Percentiles rank a stretch among this genome's conserved stretches.
Conservation (phyloP, 345 rosid genomes). For the Ailanthus altissimus region DNA sequence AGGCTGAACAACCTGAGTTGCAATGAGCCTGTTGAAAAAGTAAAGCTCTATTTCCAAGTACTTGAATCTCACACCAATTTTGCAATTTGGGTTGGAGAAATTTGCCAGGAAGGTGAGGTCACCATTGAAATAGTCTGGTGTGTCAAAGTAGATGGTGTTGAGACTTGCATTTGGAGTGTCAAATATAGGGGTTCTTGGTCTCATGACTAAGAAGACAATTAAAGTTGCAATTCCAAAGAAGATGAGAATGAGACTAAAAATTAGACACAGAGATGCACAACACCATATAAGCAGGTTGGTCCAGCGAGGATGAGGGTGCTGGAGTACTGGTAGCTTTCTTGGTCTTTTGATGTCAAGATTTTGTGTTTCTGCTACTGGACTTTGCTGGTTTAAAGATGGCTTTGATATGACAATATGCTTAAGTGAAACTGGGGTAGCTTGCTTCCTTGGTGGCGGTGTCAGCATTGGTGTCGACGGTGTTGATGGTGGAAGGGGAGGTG, state of each 20-base stretch:
- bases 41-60: slow-evolving; percentile 57
- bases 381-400: slow-evolving; percentile 32
- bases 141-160: slow-evolving; percentile 71
- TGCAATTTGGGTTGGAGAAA: slow-evolving; percentile 78
- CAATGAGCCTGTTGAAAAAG: slow-evolving; percentile 58
- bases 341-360: slow-evolving; percentile 19
- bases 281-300: slow-evolving; percentile 77
- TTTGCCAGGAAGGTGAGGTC: slow-evolving; percentile 65
- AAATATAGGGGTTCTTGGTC: slow-evolving; percentile 67
- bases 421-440: slow-evolving; percentile 34
- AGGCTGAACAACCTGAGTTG: slow-evolving; percentile 60
- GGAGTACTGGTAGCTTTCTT: slow-evolving; percentile 33
- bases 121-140: slow-evolving; percentile 79
- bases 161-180: slow-evolving; percentile 75
- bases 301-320: slow-evolving; percentile 44
- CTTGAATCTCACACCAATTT: slow-evolving; percentile 66
- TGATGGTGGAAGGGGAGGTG: slow-evolving; percentile 27
- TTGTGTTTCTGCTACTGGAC: slow-evolving; percentile 22
- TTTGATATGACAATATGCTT: slow-evolving; percentile 46
- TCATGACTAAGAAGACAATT: slow-evolving; percentile 60
- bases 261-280: slow-evolving; percentile 64
- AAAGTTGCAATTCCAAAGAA: slow-evolving; percentile 76
- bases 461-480: slow-evolving; percentile 25
- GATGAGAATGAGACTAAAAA: slow-evolving; percentile 76
- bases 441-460: slow-evolving; percentile 41